phyloP scores from a whole-genome alignment of 805 yeast genomes.

The Metschnikowia lochheadii region DNA sequence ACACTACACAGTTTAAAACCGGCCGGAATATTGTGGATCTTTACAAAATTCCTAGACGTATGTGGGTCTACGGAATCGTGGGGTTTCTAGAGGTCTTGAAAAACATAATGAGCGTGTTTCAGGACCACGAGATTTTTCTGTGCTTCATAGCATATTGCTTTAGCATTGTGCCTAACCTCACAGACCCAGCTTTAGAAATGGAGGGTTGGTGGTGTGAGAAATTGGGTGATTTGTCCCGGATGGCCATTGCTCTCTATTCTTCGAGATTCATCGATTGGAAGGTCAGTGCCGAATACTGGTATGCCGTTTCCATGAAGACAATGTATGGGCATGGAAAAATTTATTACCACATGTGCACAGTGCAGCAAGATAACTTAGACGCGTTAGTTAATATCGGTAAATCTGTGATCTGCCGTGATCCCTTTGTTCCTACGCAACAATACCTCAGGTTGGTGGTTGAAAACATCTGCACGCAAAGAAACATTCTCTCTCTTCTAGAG shows the following conservation, averaged over 20 bases:
- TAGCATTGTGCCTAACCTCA: conserved; percentile 50
- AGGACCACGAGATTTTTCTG: conserved; percentile 74
- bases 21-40: conserved; percentile 75
- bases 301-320: conserved; percentile 63
- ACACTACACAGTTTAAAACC: conserved; percentile 52
- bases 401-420: conserved; percentile 74
- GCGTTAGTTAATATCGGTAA: conserved; percentile 78
- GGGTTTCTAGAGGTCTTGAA: conserved; percentile 74
- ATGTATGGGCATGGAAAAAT: conserved; percentile 82
- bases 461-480: conserved; percentile 64
- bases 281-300: conserved; percentile 79
- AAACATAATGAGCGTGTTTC: conserved; percentile 66
- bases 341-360: conserved; percentile 84
- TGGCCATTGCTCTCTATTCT: conserved; percentile 83
- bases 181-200: conserved; percentile 53
- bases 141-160: conserved; percentile 73
- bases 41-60: conserved; percentile 71
- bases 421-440: conserved; percentile 79
- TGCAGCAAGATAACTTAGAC: conserved; percentile 70
- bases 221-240: conserved; percentile 77
- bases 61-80: conserved; percentile 85
- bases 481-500: conserved; percentile 54
- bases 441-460: conserved; percentile 75
- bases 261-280: conserved; percentile 85
- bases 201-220: conserved; percentile 82